These are phyloP conservation scores for Leishmania lainsoni DNA, from an alignment of 208 protist genomes.

Conservation along the genomic window DNA sequence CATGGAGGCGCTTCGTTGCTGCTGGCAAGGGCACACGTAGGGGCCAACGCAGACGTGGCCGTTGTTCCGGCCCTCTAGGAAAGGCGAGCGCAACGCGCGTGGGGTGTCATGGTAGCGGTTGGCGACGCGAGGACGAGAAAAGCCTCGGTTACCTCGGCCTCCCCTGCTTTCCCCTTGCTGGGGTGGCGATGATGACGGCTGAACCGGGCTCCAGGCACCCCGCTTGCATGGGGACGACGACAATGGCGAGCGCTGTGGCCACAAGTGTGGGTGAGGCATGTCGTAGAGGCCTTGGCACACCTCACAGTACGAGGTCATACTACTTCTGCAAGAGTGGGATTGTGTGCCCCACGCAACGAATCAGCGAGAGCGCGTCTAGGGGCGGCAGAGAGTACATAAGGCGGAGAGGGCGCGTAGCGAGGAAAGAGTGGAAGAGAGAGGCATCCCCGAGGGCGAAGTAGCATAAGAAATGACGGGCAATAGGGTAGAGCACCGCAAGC, in stretches of 20 bases:
- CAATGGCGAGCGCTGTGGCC: slow-evolving; percentile 3
- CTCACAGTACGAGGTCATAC: slow-evolving; percentile 85
- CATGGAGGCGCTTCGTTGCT: slow-evolving; percentile 8
- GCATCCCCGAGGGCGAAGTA: neutral
- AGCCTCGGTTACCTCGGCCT: neutral
- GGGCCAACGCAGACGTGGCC: neutral
- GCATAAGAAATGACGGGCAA: neutral
- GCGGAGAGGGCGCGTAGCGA: neutral
- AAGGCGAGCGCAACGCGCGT: neutral
- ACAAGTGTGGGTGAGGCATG: slow-evolving; percentile 38
- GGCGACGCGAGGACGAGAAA: slow-evolving; percentile 6
- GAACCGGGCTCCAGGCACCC: neutral
- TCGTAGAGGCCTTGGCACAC: slow-evolving; percentile 62
- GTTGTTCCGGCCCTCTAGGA: neutral
- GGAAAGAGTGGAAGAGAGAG: neutral
- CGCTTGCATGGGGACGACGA: neutral
- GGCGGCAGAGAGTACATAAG: neutral
- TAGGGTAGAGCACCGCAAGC: neutral
- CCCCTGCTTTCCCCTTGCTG: neutral
- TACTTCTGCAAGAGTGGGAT: neutral
- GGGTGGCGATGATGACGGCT: neutral
- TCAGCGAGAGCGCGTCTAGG: neutral
- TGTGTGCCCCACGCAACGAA: neutral
- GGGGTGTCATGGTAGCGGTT: neutral
- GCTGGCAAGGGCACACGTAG: slow-evolving; percentile 18